Evolutionary conservation across 2,329 filamentous ascomycete genomes (phyloP), one percentile per base, ranked within the genome.

Genomic region (Apiospora pterosperma): DNA sequence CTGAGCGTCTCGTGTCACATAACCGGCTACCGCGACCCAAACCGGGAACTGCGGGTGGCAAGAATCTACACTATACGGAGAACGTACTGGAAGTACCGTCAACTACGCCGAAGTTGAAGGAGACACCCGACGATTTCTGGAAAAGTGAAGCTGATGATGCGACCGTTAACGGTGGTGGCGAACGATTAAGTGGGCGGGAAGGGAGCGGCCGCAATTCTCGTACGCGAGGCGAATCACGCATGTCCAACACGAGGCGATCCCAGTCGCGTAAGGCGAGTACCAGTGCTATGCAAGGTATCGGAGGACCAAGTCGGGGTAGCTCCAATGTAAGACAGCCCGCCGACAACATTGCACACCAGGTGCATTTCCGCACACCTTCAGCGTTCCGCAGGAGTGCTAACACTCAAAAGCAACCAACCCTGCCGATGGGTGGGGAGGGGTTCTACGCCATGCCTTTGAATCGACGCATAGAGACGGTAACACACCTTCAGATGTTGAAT

Each of bases 51-150:
- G 87, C 88, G 38, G 89, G 90, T 0, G 94, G 94, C 42, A 97
- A 97, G 80, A 98, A 98, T 72, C 80, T 97, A 36, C 94, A 97
- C 76, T 90, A 93, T 69, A 90, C 91, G 0, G 96, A 98, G 76
- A 98, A 97, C 69, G 95, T 98, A 1, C 84, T 98, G 16, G 92
- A 93, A 64, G 76, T 85, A 25, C 83, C 84, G 21, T 67, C 81
- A 8, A 34, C 70, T 2, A 67, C 73, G 19, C 70, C 76, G 7
- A 81, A 81, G 65, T 64, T 70, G 3, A 78, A 76, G 67, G 75
- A 76, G 68, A 76, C 73, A 2, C 77, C 77, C 59, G 80, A 82
- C 36, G 85, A 87, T 68, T 87, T 85, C 65, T 92, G 90, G 89
- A 92, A 92, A 71, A 93, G 90, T 71, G 91, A 93, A 72, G 89